Evolutionary conservation across 2,329 filamentous ascomycete genomes (phyloP), one percentile per base, ranked within the genome.

Genomic region (Colletotrichum shisoi): DNA sequence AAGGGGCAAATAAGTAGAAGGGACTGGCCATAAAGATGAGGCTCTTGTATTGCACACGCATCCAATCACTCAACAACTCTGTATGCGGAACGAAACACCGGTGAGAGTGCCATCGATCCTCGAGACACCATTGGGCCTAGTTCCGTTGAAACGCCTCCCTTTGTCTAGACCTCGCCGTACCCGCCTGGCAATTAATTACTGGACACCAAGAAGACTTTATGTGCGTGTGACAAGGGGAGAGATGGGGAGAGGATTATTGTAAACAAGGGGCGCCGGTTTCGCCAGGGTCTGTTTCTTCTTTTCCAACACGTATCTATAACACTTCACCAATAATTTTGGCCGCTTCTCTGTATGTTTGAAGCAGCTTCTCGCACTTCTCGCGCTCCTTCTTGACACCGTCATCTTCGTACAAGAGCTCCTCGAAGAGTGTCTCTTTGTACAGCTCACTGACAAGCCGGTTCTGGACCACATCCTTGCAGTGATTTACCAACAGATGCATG

Each of bases 311-410:
- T 65, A 65, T 68, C 79, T 90, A 94, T 81, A 96, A 82, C 68
- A 99, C 95, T 81, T 99, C 95, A 68, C 95, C 93, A 70, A 99
- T 94, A 77, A 99, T 99, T 85, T 96, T 97, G 70, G 94, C 93
- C 21, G 95, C 95, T 82, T 99, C 95, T 75, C 93, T 93, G 82
- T 99, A 99, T 21, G 95, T 99, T 77, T 91, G 89, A 70, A 98
- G 86, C 71, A 99, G 84, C 78, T 93, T 95, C 84, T 99, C 95
- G 80, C 95, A 99, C 85, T 99, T 99, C 82, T 98, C 94, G 70
- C 94, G 89, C 81, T 98, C 94, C 75, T 93, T 94, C 85, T 98
- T 97, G 77, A 99, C 94, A 24, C 89, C 92, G 76, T 99, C 95
- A 75, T 99, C 95, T 79, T 99, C 95, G 79, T 99, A 98, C 45